Conservation (phyloP, 371 early-diverging fungal species). For the Syncephalis fuscata region DNA sequence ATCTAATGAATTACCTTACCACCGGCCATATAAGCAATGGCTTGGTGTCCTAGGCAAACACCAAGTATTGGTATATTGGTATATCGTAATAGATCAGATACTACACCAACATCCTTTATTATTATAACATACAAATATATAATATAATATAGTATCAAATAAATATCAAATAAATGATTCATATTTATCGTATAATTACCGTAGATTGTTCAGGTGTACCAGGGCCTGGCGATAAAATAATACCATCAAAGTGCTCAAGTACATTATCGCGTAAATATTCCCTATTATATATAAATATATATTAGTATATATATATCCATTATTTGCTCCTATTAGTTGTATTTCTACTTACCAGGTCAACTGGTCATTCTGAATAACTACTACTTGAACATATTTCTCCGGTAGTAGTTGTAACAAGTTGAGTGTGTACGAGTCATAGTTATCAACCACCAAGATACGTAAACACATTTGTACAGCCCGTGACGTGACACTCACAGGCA, state of each 20-base stretch:
- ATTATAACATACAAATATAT: not conserved
- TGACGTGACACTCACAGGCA: too few species aligned
- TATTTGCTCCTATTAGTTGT: not conserved
- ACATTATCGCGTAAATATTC: conserved; percentile 2
- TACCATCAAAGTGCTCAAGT: conserved; percentile 41
- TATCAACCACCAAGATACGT: conserved; percentile 64
- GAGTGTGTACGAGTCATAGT: conserved; percentile 94
- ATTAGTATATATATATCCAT: not conserved
- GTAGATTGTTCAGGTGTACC: conserved; percentile 22
- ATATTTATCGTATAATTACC: conserved; percentile 10
- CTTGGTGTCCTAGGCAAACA: conserved; percentile 97
- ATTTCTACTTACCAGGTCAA: conserved; percentile 42
- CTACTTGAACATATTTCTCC: conserved; percentile 16
- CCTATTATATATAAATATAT: not conserved
- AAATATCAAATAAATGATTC: conserved; percentile 1
- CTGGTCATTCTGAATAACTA: conserved; percentile 86
- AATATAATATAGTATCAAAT: not conserved
- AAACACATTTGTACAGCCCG: not conserved
- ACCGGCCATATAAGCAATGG: conserved; percentile 66
- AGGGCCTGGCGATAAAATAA: conserved; percentile 90
- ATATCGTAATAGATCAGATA: conserved; percentile 37
- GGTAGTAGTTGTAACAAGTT: conserved; percentile 65
- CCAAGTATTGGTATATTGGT: conserved; percentile 75
- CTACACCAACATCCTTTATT: conserved; percentile 73
- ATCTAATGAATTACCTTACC: conserved; percentile 31